Base-by-base conservation (phyloP, 495 filamentous ascomycete species). In the Lasiosphaeria hispida region DNA sequence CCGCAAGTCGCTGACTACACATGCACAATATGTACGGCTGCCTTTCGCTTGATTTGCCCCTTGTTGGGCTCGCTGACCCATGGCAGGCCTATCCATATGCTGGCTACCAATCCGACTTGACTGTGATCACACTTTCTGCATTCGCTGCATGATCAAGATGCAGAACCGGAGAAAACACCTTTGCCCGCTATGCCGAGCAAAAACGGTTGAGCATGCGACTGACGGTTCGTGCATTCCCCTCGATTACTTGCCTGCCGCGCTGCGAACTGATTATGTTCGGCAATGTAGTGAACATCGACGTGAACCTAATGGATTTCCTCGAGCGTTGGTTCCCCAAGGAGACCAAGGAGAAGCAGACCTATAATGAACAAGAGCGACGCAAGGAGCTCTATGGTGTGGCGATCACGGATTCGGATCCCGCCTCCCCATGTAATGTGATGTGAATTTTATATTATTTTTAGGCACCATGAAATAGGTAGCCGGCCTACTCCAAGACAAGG, bases 1-100 rank as follows among this genome's bases (percentile, higher is more conserved):
- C 88, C 88, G 10, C 87, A 88, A 60, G 63, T 90, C 19, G 81
- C 87, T 43, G 87, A 90, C 70, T 88, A 87, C 70, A 75, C 81
- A 30, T 92, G 88, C 61, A 84, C 87, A n/a, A 81, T 91, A 14
- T 92, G 88, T 75, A 58, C 3, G 62, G 23, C 23, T 5, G 5
- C 23, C 2, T 30, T 30, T 30, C 23, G 5, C 2, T 30, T 30
- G 23, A 5, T 30, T 35, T 52, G 10, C 14, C 10, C 38, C 3
- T 7, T 43, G 10, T 13, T 35, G 7, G 14, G 10, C 11, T 14
- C 36, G 7, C 53, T 56, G 17, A 56, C 53, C 3, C 10, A 7
- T 7, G 8, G 13, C 19, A 70, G 68, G 68, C 40, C 80, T 81
- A 48, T 76, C 73, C 19, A 78, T 92, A 50, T 77, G 80, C 37